Base-by-base conservation (phyloP, 2,329 filamentous ascomycete species). In the Phaeosphaeriaceae sp. region DNA sequence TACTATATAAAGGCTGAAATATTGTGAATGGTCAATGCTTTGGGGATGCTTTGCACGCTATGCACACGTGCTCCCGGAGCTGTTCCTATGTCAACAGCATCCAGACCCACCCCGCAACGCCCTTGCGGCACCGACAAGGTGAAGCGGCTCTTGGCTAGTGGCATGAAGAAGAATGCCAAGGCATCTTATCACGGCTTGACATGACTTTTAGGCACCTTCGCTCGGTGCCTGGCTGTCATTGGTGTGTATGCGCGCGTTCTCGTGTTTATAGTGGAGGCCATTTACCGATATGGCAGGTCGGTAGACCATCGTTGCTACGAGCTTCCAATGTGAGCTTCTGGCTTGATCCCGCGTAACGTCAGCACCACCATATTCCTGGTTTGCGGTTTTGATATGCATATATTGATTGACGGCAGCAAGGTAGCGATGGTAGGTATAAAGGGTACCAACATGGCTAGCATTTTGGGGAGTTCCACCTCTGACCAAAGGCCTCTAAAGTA, bases 151-250 rank as follows among this genome's bases (percentile, higher is more conserved):
- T 58, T 57, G 51, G 54, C 54, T 42, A 13, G n/a, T 26, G 28
- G 13, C 42, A 45, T 17, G 23, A 32, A 20, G 44, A 61, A 63
- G 60, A 52, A 42, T 52, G 58, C 61, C 61, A 64, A 64, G 61
- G 34, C 40, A 32, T 53, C 61, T 64, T 64, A 64, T 61, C 61
- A 61, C 49, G 56, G 57, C 61, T 64, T 64, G 50, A 58, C 58
- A 60, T 55, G 54, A 38, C 48, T 44, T 35, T 45, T 52, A 46
- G 47, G 48, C 42, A 50, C 42, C 54, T 60, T 56, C 52, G 43
- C 37, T 53, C 43, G 33, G 28, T 18, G 36, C 29, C 29, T 33
- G 29, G 28, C 42, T 32, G 30, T 38, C n/a, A 63, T 61, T 63
- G 59, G 59, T 33, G 29, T 45, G 36, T 9, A 42, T 6, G 30